phyloP scores from a whole-genome alignment of 1,284 basidiomycete species.

The Lignosus rhinocerotis region DNA sequence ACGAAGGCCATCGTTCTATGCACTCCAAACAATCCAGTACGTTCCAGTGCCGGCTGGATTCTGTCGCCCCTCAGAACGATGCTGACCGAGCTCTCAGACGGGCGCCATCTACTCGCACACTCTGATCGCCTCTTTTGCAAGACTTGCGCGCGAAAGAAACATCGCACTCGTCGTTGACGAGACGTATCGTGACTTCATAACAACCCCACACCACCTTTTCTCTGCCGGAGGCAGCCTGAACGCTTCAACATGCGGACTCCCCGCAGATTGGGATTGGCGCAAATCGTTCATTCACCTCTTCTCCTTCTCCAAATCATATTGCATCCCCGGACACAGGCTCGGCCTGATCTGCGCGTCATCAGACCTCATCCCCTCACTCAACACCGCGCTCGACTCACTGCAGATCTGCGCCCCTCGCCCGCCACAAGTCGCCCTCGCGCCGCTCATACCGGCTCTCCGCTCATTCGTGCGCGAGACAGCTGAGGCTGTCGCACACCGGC shows the following conservation, averaged over 20 bases:
- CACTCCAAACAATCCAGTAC: conserved; percentile 73
- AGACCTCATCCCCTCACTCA: conserved; percentile 52
- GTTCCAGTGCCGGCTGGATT: conserved; percentile 24
- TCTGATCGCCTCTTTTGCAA: conserved; percentile 64
- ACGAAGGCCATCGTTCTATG: conserved; percentile 77
- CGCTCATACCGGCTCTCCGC: conserved; percentile 55
- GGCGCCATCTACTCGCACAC: conserved; percentile 71
- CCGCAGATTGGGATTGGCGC: conserved; percentile 53
- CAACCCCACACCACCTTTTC: conserved; percentile 60
- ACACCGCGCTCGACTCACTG: conserved; percentile 67
- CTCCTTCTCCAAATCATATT: conserved; percentile 84
- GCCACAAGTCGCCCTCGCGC: conserved; percentile 66
- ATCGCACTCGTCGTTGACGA: conserved; percentile 87
- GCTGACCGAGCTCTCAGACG: conserved; percentile 50
- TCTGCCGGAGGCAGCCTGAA: background rate
- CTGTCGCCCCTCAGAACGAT: conserved; percentile 9
- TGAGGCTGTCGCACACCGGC: conserved; percentile 53
- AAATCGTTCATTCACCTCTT: conserved; percentile 70
- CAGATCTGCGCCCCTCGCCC: conserved; percentile 79
- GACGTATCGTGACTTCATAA: conserved; percentile 86
- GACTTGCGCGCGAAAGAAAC: conserved; percentile 55
- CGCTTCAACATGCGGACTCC: background rate
- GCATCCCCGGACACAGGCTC: conserved; percentile 83
- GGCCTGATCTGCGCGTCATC: conserved; percentile 75
- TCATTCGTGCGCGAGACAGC: conserved; percentile 55